A percentile compares a stretch with the other conserved stretches of the same genome.
These are phyloP conservation scores for Ceratobasidium sp. DNA, from an alignment of 1,284 basidiomycete species.

Conservation along the genomic window DNA sequence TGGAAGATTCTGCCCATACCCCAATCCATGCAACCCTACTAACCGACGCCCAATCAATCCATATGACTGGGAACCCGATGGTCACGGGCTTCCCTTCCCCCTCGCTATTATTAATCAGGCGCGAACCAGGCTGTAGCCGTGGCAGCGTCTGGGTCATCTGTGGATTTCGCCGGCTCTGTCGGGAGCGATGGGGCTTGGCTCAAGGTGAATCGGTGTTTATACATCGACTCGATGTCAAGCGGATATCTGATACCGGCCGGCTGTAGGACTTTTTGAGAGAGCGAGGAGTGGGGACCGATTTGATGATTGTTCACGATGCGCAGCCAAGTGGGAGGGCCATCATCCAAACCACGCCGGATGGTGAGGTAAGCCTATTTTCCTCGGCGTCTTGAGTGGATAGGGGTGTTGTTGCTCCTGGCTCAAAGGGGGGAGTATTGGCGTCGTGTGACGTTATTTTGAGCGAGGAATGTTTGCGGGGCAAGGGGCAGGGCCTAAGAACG, in stretches of 20 bases:
- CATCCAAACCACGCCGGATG: constrained; percentile 39
- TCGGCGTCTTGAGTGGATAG: background rate
- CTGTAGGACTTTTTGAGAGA: constrained; percentile 25
- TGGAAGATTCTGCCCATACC: background rate
- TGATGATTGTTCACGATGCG: constrained; percentile 37
- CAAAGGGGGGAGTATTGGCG: too few species aligned
- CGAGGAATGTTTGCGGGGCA: background rate
- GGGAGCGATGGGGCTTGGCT: constrained; percentile 36
- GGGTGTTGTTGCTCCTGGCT: background rate
- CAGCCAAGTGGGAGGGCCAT: constrained; percentile 38
- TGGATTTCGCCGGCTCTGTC: constrained; percentile 39
- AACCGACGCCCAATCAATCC: background rate
- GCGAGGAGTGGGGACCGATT: constrained; percentile 38
- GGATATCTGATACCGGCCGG: background rate
- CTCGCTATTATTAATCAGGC: constrained; percentile 1
- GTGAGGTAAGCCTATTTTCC: constrained; percentile 24
- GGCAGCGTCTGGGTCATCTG: constrained; percentile 22
- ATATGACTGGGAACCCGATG: too few species aligned
- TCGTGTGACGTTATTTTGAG: background rate
- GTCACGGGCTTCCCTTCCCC: too few species aligned
- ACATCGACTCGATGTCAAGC: background rate
- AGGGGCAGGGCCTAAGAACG: too few species aligned
- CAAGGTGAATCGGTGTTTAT: constrained; percentile 27
- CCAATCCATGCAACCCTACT: constrained; percentile 1
- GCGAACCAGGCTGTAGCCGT: constrained; percentile 37